Conservation (phyloP, 2,329 filamentous ascomycete genomes). For the Aquanectria penicillioides region DNA sequence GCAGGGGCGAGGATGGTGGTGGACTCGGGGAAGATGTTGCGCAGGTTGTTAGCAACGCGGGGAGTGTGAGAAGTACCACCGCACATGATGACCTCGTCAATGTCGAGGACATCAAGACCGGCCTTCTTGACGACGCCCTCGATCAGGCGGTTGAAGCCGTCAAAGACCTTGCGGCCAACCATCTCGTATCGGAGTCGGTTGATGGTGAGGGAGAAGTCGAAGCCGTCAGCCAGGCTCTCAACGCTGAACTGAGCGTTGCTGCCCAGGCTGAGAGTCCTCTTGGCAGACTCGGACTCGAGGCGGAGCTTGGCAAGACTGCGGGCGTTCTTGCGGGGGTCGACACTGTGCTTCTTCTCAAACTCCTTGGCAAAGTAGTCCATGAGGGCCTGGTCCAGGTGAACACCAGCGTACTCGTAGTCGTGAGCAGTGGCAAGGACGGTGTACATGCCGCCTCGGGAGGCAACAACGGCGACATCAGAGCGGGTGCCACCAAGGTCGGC, state of each 20-base stretch:
- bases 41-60: slow-evolving; percentile 85
- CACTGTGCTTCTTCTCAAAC: slow-evolving; percentile 96
- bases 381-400: slow-evolving; percentile 86
- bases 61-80: slow-evolving; percentile 95
- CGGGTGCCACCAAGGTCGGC: slow-evolving; percentile 93
- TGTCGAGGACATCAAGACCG: slow-evolving; percentile 87
- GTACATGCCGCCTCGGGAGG: slow-evolving; percentile 94
- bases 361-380: slow-evolving; percentile 99
- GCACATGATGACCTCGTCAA: slow-evolving; percentile 93
- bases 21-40: slow-evolving; percentile 80
- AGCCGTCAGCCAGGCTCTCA: slow-evolving; percentile 87
- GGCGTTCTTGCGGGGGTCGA: slow-evolving; percentile 84
- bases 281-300: slow-evolving; percentile 88
- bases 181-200: slow-evolving; percentile 95
- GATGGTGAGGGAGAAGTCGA: slow-evolving; percentile 91
- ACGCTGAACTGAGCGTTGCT: slow-evolving; percentile 91
- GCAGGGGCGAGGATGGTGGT: slow-evolving; percentile 86
- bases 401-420: slow-evolving; percentile 93
- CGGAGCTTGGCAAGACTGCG: slow-evolving; percentile 91
- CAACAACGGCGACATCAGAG: slow-evolving; percentile 90
- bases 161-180: slow-evolving; percentile 85
- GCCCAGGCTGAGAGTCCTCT: slow-evolving; percentile 90
- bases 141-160: slow-evolving; percentile 86
- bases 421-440: slow-evolving; percentile 92
- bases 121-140: slow-evolving; percentile 91